phyloP scores from a whole-genome alignment of 306 rosid genomes.

The Geum urbanum region DNA sequence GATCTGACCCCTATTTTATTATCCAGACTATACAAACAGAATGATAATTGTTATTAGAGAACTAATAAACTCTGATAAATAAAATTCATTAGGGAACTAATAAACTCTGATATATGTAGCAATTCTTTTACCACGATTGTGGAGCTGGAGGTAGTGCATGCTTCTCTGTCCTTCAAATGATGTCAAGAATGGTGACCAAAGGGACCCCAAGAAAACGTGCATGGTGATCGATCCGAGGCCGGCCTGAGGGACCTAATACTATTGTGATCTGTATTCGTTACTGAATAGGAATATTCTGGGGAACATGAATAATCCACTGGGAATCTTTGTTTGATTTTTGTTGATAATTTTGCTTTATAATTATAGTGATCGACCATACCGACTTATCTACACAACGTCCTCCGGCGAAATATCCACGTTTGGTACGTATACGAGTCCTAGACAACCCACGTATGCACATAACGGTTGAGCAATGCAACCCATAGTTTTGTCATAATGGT shows the following conservation, averaged over 20 bases:
- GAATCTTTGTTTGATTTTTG: slow-evolving; percentile 2
- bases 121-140: neutral
- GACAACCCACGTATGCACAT: slow-evolving; percentile 9
- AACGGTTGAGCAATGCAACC: neutral
- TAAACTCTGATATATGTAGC: neutral
- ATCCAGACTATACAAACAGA: no score
- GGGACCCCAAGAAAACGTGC: neutral
- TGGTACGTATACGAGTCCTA: neutral
- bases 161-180: neutral
- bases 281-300: neutral
- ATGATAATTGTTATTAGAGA: no score
- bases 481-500: neutral
- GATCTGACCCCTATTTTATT: no score
- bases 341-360: neutral
- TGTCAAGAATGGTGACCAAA: neutral
- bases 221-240: neutral
- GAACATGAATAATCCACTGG: neutral
- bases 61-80: no score
- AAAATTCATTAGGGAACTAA: no score
- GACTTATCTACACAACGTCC: neutral
- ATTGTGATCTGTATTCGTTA: neutral
- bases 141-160: neutral
- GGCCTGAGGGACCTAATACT: neutral
- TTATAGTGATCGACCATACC: neutral
- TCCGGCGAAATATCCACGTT: neutral